Base-by-base conservation (phyloP, 768 basidiomycete genomes). In the Tulasnella sp. region DNA sequence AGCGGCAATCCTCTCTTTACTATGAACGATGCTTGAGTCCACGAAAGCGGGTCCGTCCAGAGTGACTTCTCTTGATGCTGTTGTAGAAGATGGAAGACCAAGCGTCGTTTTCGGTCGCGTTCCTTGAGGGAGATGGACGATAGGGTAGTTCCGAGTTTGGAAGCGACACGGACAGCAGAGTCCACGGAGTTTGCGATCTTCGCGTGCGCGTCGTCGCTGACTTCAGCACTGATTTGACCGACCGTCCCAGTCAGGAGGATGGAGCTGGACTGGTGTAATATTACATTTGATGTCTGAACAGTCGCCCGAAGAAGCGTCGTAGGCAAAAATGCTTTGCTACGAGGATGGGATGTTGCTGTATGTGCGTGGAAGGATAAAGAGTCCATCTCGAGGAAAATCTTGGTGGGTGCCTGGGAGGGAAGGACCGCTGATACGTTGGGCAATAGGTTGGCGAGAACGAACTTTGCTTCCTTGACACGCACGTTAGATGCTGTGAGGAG, bases 21-120 rank as follows among this genome's bases (percentile, higher is more conserved):
- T 31, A 93, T 76, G 66, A 81, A 89, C 2, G 89, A 91, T 4
- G 88, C 86, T 49, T 91, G 87, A 29, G 82, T 87, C 30, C 86
- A 81, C 21, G 90, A 91, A 12, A 89, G 74, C 7, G 87, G 85
- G 66, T 92, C 87, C 2, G 64, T 62, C 17, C 49, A 31, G 25
- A 66, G 58, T 11, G 57, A 34, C n/a, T 59, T 31, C 3, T 59
- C 24, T 17, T 64, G 57, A 10, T 51, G 42, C 17, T 49, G 41
- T 12, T 30, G 55, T 11, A 49, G 60, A 27, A 62, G 42, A 9
- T 48, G 31, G 12, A 27, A 25, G 2, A 62, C 27, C 30, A 62
- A 22, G 34, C n/a, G 25, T 11, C 24, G 59, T n/a, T 25, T 43
- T 12, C 34, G 49, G 7, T 25, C 12, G 19, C 45, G 34, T n/a